phyloP scores from a whole-genome alignment of 2,329 filamentous ascomycete species.

The Gaeumannomyces tritici region DNA sequence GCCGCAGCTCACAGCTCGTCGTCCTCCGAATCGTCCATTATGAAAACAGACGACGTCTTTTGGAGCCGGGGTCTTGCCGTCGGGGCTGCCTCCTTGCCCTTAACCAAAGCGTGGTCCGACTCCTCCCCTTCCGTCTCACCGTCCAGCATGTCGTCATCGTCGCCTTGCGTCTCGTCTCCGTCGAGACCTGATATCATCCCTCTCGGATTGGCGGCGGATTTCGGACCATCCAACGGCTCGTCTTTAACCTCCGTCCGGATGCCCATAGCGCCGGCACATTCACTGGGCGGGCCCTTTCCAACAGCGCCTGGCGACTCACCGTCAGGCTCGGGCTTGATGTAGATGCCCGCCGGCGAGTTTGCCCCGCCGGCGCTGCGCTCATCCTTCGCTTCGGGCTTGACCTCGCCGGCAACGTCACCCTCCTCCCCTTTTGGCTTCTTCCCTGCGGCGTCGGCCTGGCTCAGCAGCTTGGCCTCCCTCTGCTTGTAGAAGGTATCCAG shows the following conservation, averaged over 20 bases:
- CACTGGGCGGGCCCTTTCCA: background rate
- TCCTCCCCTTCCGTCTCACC: slow-evolving; percentile 2
- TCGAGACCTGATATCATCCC: slow-evolving; percentile 4
- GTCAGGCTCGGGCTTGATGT: slow-evolving; percentile 7
- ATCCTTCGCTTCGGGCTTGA: slow-evolving; percentile 5
- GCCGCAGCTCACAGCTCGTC: background rate
- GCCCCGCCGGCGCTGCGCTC: background rate
- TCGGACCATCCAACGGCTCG: background rate
- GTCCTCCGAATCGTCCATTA: background rate
- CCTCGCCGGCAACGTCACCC: slow-evolving; percentile 1
- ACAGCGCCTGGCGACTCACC: background rate
- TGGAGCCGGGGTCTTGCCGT: background rate
- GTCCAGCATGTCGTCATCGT: background rate
- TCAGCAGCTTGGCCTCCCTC: slow-evolving; percentile 43
- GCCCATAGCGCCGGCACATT: background rate
- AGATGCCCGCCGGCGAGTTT: background rate
- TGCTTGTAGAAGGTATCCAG: slow-evolving; percentile 71
- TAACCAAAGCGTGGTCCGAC: background rate
- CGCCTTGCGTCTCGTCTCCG: slow-evolving; percentile 2
- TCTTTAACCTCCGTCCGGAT: background rate
- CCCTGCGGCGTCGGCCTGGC: slow-evolving; percentile 13
- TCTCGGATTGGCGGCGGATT: background rate
- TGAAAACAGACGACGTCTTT: background rate
- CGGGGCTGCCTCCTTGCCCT: background rate
- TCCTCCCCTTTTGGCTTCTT: slow-evolving; percentile 9